Percentiles rank a stretch among this genome's conserved stretches.
phyloP scores from a whole-genome alignment of 176 grass and related monocot species.

The Neostapfia colusana region DNA sequence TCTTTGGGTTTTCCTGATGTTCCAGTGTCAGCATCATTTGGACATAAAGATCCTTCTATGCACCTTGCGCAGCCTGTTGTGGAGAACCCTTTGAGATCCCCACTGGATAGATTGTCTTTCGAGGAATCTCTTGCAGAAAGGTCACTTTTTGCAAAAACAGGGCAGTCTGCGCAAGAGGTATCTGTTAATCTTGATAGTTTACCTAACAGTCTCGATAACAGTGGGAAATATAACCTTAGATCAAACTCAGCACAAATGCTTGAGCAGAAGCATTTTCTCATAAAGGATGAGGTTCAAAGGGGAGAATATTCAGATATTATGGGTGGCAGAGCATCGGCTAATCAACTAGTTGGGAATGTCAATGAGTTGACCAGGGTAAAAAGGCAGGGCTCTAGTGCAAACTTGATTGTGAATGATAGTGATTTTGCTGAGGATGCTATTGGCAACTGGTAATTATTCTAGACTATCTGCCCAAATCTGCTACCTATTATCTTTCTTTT shows the following conservation, averaged over 20 bases:
- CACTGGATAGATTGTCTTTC: constrained; percentile 49
- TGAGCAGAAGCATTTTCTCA: constrained; percentile 64
- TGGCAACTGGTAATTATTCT: constrained; percentile 56
- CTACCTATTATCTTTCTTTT: constrained; percentile 11
- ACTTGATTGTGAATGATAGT: constrained; percentile 41
- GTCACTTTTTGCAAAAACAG: constrained; percentile 58
- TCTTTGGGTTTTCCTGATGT: constrained; percentile 59
- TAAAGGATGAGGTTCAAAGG: constrained; percentile 59
- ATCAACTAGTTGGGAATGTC: constrained; percentile 43
- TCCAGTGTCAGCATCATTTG: constrained; percentile 52
- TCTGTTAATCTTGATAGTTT: constrained; percentile 46
- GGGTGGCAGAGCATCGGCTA: constrained; percentile 39
- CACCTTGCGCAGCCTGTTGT: constrained; percentile 50
- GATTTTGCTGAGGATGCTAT: constrained; percentile 45
- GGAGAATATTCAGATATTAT: constrained; percentile 55
- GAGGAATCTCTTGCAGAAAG: constrained; percentile 53
- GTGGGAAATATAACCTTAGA: constrained; percentile 53
- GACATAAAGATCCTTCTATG: constrained; percentile 65
- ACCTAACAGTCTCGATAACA: constrained; percentile 49
- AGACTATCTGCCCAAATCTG: neutral
- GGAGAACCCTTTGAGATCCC: constrained; percentile 53
- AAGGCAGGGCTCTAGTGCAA: constrained; percentile 47
- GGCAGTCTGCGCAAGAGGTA: constrained; percentile 45
- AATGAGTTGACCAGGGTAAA: constrained; percentile 53
- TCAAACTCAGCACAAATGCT: constrained; percentile 62